Base-by-base conservation (phyloP, 331 rosid species). In the Acacia pycnantha region DNA sequence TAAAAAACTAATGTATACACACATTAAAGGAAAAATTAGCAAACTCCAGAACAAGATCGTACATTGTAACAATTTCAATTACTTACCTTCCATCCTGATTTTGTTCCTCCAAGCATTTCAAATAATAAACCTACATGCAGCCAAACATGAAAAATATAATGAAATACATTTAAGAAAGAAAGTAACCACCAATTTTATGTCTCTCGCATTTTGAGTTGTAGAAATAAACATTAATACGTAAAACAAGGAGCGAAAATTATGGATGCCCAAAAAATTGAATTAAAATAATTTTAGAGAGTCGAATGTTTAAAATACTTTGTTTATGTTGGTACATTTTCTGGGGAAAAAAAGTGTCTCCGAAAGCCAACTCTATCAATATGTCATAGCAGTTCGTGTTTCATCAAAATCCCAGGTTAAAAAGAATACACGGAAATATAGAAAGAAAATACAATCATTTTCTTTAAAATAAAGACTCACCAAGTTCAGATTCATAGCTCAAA, bases 31-130 rank as follows among this genome's bases (percentile, higher is more conserved):
- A 46, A 12, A 62, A 70, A n/a, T 21, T 61, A 3, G 56, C 65
- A 75, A 75, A 16, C 37, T 44, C 4, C 51, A 24, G 64, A 73
- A 15, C 43, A 66, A 24, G 16, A 27, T 26, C 26, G 44, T 5
- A 27, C 19, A 66, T 16, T 46, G 11, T 48, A n/a, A 77, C 53
- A 27, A 54, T 47, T 56, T 82, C 53, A 61, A 75, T 61, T 66
- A 64, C 92, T 71, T 35, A 96, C 99, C 98, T 91, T 93, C 99
- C 99, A 96, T 74, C 79, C 88, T 22, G 92, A 83, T 80, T 75
- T 96, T 10, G 99, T 82, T 29, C 98, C 87, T 85, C 97, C 89
- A 77, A 96, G 97, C 99, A 96, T 96, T 89, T 96, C 98, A 77
- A 74, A 78, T 76, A 96, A 87, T 35, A 94, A 78, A 21, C 97